phyloP scores from a whole-genome alignment of 495 filamentous ascomycete genomes.

The Aspergillus olivimuriae region DNA sequence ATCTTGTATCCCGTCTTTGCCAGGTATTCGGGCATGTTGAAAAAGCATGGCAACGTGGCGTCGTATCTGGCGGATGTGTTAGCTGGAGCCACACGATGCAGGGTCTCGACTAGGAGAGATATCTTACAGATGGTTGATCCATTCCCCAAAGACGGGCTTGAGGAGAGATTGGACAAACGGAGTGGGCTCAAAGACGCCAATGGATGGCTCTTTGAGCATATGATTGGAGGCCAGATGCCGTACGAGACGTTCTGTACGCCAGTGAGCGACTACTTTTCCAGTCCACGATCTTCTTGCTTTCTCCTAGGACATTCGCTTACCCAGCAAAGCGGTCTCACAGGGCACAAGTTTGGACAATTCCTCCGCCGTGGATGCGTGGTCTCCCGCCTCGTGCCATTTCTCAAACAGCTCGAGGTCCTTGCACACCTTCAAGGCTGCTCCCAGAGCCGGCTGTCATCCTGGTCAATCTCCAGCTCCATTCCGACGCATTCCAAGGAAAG shows the following conservation, averaged over 20 bases:
- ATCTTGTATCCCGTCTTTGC: not conserved
- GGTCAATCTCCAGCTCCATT: not conserved
- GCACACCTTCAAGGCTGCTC: not conserved
- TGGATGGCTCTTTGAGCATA: not conserved
- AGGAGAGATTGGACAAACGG: conserved; percentile 3
- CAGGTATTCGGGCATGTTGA: conserved; percentile 3
- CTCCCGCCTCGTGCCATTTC: conserved; percentile 1
- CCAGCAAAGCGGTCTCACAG: not conserved
- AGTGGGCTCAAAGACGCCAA: not conserved
- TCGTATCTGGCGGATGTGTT: conserved; percentile 2
- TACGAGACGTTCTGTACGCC: not conserved
- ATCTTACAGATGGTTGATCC: conserved; percentile 6
- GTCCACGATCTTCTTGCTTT: not conserved
- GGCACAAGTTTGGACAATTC: not conserved
- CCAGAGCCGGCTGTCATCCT: conserved; percentile 1
- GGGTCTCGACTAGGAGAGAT: not conserved
- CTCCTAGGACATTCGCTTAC: no score
- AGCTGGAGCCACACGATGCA: no score
- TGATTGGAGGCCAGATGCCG: not conserved
- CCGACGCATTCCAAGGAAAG: not conserved
- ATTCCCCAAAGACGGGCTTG: conserved; percentile 3
- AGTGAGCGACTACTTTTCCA: not conserved
- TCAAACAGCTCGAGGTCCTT: conserved; percentile 4
- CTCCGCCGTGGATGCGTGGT: not conserved
- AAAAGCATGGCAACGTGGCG: conserved; percentile 2